phyloP scores from a whole-genome alignment of 805 yeast species.

The Wickerhamomyces hampshirensis region DNA sequence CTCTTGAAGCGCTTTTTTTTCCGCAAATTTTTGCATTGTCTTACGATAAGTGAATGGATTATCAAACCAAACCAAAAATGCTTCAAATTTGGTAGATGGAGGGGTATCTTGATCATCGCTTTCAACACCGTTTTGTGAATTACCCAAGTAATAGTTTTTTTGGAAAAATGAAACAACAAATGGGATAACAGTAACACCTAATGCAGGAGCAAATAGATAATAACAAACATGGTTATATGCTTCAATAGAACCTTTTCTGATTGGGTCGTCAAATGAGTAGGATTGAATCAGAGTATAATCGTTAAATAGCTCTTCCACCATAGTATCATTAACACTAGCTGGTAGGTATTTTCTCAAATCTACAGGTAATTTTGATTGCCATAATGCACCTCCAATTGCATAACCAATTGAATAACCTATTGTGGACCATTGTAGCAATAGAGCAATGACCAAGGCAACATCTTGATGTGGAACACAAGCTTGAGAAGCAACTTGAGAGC shows the following conservation, averaged over 20 bases:
- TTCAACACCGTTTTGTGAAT: slow-evolving; percentile 32
- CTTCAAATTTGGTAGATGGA: slow-evolving; percentile 4
- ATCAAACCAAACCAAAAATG: slow-evolving; percentile 1
- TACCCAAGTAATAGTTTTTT: slow-evolving; percentile 32
- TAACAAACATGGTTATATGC: slow-evolving; percentile 30
- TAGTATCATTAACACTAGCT: slow-evolving; percentile 15
- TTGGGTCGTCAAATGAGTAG: slow-evolving; percentile 24
- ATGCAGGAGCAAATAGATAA: slow-evolving; percentile 25
- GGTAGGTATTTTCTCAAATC: slow-evolving; percentile 28
- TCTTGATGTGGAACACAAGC: slow-evolving; percentile 37
- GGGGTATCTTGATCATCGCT: slow-evolving; percentile 11
- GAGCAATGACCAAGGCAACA: slow-evolving; percentile 32
- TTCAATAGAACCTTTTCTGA: slow-evolving; percentile 28
- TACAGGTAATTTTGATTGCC: slow-evolving; percentile 29
- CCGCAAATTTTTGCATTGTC: not conserved
- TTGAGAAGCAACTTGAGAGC: slow-evolving; percentile 31
- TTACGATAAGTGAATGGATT: not conserved
- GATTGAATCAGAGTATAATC: slow-evolving; percentile 21
- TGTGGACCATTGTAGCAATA: slow-evolving; percentile 28
- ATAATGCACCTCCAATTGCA: slow-evolving; percentile 35
- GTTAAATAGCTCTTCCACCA: slow-evolving; percentile 22
- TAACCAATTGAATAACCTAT: slow-evolving; percentile 35
- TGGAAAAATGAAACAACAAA: slow-evolving; percentile 30
- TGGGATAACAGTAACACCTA: slow-evolving; percentile 28
- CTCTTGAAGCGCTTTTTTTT: not conserved